These are phyloP conservation scores for Lactarius indigo DNA, from an alignment of 768 basidiomycete genomes.

Conservation along the genomic window DNA sequence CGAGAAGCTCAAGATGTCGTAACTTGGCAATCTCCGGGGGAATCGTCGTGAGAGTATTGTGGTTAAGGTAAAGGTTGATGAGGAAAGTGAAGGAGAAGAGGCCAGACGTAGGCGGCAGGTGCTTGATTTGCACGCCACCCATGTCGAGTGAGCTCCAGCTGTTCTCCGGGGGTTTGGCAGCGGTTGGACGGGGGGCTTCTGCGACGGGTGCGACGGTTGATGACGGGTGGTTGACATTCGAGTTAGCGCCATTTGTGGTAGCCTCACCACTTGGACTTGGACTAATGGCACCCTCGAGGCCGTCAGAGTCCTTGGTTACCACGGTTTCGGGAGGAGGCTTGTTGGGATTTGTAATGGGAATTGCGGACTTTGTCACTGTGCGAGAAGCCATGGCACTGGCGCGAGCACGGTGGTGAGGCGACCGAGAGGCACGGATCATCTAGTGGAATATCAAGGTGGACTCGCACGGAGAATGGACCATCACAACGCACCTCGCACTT, in stretches of 20 bases:
- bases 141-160: constrained; percentile 93
- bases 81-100: constrained; percentile 90
- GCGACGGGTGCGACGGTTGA: constrained; percentile 72
- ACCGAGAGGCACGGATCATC: constrained; percentile 81
- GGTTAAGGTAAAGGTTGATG: constrained; percentile 92
- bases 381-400: constrained; percentile 94
- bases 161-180: constrained; percentile 63
- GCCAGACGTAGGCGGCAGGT: constrained; percentile 71
- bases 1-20: constrained; percentile 82
- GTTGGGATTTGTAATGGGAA: constrained; percentile 91
- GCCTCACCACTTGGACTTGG: constrained; percentile 32
- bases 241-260: constrained; percentile 35
- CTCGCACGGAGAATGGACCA: constrained; percentile 12
- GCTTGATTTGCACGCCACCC: constrained; percentile 93
- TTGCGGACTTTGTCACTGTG: constrained; percentile 79
- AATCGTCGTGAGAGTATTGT: constrained; percentile 77
- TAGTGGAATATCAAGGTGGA: constrained; percentile 31
- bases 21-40: constrained; percentile 83
- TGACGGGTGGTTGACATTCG: constrained; percentile 60
- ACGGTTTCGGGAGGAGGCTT: constrained; percentile 42
- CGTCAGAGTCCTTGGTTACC: constrained; percentile 32
- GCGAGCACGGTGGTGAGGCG: constrained; percentile 91
- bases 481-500: constrained; percentile 77
- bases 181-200: constrained; percentile 61
- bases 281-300: constrained; percentile 17